Percentiles rank a stretch among this genome's conserved stretches.
Evolutionary conservation across 352 stramenopile genomes (phyloP).

Genomic region (Phytophthora citrophthora): DNA sequence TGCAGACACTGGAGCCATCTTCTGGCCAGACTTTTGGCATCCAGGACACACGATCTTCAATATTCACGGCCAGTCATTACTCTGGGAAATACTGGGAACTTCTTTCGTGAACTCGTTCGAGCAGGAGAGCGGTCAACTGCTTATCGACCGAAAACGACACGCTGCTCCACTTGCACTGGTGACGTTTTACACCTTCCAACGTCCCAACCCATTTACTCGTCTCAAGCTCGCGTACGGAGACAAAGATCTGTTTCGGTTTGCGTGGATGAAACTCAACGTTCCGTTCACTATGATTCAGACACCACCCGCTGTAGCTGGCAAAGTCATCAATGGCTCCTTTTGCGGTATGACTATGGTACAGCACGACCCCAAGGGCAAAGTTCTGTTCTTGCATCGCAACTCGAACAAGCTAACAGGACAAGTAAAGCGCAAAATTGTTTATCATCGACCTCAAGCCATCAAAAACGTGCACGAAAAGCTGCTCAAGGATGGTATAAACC

Average conservation of each 20-base stretch:
- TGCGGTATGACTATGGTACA: constrained; percentile 63
- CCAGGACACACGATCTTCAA: constrained; percentile 56
- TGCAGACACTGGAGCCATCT: constrained; percentile 44
- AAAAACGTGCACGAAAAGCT: constrained; percentile 16
- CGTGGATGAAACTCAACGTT: constrained; percentile 51
- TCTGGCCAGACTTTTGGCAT: constrained; percentile 30
- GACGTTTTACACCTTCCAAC: constrained; percentile 49
- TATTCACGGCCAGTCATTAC: constrained; percentile 48
- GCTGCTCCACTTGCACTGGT: constrained; percentile 38
- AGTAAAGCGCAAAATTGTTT: constrained; percentile 20
- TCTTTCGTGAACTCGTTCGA: constrained; percentile 62
- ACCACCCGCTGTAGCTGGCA: constrained; percentile 42
- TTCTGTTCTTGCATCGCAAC: constrained; percentile 62
- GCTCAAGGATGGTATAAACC: constrained; percentile 7
- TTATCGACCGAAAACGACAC: constrained; percentile 48
- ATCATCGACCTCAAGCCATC: constrained; percentile 13
- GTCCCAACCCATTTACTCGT: constrained; percentile 41
- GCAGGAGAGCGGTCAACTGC: constrained; percentile 65
- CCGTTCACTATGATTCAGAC: constrained; percentile 59
- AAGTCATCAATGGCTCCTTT: constrained; percentile 38
- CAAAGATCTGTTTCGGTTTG: constrained; percentile 63
- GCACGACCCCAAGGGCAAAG: constrained; percentile 29
- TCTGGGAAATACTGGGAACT: constrained; percentile 58
- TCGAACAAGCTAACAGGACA: constrained; percentile 44
- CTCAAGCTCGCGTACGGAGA: constrained; percentile 56